Conservation (phyloP, 1,284 basidiomycete species). For the Lentinus polychrous region DNA sequence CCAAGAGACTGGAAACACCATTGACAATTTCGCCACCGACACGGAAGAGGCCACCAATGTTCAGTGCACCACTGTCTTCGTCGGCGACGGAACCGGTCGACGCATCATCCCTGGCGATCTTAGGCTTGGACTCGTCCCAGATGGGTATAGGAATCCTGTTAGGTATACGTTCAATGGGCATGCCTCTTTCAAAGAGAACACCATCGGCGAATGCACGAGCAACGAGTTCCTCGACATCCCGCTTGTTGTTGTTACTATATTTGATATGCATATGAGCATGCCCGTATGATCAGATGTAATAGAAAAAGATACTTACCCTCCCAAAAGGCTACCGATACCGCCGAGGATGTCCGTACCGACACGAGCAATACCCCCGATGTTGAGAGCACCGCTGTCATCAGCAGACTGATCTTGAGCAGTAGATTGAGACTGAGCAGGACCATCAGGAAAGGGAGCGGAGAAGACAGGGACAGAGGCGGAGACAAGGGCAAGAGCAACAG, state of each 20-base stretch:
- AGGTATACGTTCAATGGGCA: too few relatives aligned
- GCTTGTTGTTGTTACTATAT: not conserved
- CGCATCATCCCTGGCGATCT: not conserved
- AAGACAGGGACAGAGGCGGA: conserved; percentile 7
- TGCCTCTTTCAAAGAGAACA: not conserved
- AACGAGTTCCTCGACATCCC: not conserved
- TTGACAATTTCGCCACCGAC: not conserved
- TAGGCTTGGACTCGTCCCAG: not conserved
- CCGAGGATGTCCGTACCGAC: conserved; percentile 3
- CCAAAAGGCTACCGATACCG: conserved; percentile 8
- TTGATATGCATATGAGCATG: not conserved
- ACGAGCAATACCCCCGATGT: conserved; percentile 6
- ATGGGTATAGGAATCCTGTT: not conserved
- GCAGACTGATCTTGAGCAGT: not conserved
- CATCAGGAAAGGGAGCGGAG: conserved; percentile 8
- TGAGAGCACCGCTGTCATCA: conserved; percentile 5
- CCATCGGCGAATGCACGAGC: not conserved
- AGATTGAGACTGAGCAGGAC: not conserved
- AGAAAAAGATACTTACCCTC: not conserved
- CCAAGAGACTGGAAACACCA: too few relatives aligned
- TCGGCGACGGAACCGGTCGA: not conserved
- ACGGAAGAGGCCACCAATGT: not conserved
- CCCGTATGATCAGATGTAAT: not conserved
- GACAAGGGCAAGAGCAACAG: conserved; percentile 10
- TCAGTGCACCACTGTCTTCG: conserved; percentile 1